phyloP scores from a whole-genome alignment of 2,329 filamentous ascomycete species.

The Ceratocystis lukuohia region DNA sequence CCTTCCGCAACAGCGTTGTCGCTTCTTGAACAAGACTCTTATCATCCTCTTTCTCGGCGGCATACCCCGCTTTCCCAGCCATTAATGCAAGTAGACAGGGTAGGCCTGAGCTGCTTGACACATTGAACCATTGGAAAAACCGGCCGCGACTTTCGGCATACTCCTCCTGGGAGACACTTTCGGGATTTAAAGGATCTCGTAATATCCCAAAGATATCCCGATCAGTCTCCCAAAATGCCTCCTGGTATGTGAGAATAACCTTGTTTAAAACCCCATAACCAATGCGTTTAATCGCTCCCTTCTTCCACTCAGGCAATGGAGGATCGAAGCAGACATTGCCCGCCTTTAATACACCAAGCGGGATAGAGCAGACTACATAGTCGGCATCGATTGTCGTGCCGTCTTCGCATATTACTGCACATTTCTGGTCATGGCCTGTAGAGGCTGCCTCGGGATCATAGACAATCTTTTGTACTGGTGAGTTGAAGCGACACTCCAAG shows the following conservation, averaged over 20 bases:
- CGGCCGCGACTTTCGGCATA: constrained; percentile 71
- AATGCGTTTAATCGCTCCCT: constrained; percentile 63
- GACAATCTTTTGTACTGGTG: constrained; percentile 56
- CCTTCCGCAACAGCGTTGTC: constrained; percentile 58
- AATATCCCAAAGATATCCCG: constrained; percentile 91
- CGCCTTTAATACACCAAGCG: constrained; percentile 84
- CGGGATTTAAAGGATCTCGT: constrained; percentile 59
- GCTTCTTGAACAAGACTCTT: constrained; percentile 68
- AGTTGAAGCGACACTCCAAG: constrained; percentile 63
- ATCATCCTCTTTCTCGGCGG: constrained; percentile 67
- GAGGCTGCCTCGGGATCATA: constrained; percentile 29
- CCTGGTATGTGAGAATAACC: constrained; percentile 76
- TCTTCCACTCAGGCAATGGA: constrained; percentile 76
- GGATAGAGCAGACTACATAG: constrained; percentile 77
- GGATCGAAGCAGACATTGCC: constrained; percentile 74
- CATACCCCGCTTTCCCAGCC: constrained; percentile 86
- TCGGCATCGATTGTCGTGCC: constrained; percentile 72
- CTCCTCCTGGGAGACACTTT: constrained; percentile 34
- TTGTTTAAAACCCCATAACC: constrained; percentile 95
- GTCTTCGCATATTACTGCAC: constrained; percentile 60
- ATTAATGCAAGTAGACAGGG: constrained; percentile 84
- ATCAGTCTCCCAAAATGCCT: constrained; percentile 79
- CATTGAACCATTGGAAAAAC: constrained; percentile 97
- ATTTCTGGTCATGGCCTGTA: constrained; percentile 28
- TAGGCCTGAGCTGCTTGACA: constrained; percentile 74